phyloP scores from a whole-genome alignment of 805 yeast genomes.

The Candida mattraensis region DNA sequence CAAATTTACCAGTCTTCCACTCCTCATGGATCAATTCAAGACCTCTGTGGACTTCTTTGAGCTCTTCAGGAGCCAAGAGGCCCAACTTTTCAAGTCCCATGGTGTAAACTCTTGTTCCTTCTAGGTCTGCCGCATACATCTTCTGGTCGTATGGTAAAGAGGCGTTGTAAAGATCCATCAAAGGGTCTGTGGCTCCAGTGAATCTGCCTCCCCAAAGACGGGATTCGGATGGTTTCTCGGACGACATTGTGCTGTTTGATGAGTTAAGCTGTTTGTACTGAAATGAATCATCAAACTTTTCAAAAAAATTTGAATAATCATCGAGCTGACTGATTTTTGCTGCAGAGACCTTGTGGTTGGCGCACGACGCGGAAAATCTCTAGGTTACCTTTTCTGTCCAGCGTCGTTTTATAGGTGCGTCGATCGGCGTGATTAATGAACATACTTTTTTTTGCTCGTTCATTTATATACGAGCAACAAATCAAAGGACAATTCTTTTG shows the following conservation, averaged over 20 bases:
- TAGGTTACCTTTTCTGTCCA: conserved; percentile 2
- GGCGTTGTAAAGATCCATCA: conserved; percentile 96
- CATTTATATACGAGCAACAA: no score
- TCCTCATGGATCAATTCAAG: conserved; percentile 68
- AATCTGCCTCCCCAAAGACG: conserved; percentile 98
- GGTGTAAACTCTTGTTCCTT: conserved; percentile 93
- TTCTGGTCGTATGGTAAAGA: conserved; percentile 93
- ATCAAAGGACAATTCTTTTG: no score
- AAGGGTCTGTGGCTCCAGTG: conserved; percentile 95
- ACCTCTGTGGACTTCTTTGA: conserved; percentile 81
- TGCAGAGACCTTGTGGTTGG: not conserved
- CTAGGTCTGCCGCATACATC: conserved; percentile 92
- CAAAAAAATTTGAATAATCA: no score
- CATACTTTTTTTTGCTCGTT: not conserved
- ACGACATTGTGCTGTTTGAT: conserved; percentile 1
- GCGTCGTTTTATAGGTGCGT: conserved; percentile 3
- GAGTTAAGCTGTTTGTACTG: not conserved
- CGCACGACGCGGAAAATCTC: conserved; percentile 12
- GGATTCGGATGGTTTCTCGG: conserved; percentile 55
- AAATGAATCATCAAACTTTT: not conserved
- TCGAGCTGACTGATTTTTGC: not conserved
- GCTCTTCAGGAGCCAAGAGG: conserved; percentile 69
- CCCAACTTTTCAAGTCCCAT: conserved; percentile 80
- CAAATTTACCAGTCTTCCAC: conserved; percentile 73
- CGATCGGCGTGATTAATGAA: not conserved